Evolutionary conservation across 164 flowering plant genomes (phyloP), one percentile per base, ranked within the genome.

Genomic region (Nelumbo lutea): DNA sequence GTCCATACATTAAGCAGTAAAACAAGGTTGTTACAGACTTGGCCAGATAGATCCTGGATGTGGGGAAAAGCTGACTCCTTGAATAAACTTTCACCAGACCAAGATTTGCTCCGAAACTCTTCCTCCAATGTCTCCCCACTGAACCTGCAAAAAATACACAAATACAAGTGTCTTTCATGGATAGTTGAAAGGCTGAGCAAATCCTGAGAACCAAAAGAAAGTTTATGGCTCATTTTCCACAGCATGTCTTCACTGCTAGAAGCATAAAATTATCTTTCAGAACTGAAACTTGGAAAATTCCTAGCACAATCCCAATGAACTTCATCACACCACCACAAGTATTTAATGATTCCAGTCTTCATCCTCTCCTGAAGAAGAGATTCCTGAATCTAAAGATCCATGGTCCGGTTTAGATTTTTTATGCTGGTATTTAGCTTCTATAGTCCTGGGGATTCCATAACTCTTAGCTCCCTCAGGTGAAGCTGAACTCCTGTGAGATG

Each of bases 131-230:
- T 66, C 72, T 75, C 72, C 70, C 62, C 67, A 68, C 43, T 9
- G 38, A 77, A 27, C 92, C 92, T 87, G 89, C 89, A 87, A 80
- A 74, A 73, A 76, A 78, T 61, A 61, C 73, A 75, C 68, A 76
- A 76, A 75, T 50, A 81, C 55, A 78, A 65, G 71, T 59, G 46
- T 70, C 71, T 5, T 60, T 74, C 77, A 57, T 71, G 70, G 55
- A 74, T 56, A 59, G 70, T 76, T 62, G 66, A 71, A 66, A 62
- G 52, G 38, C 62, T 69, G 70, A 72, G 69, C 68, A 68, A 64
- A 69, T 42, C 62, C 78, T 15, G 61, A 70, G 70, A 63, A 76
- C 77, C 79, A 69, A 74, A 75, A 63, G n/a, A 71, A 73, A 75
- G 45, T 59, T 41, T 63, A 10, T 39, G 39, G 64, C 62, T 45